Evolutionary conservation across 345 rosid genomes (phyloP).

Genomic region (Arabis alpina): DNA sequence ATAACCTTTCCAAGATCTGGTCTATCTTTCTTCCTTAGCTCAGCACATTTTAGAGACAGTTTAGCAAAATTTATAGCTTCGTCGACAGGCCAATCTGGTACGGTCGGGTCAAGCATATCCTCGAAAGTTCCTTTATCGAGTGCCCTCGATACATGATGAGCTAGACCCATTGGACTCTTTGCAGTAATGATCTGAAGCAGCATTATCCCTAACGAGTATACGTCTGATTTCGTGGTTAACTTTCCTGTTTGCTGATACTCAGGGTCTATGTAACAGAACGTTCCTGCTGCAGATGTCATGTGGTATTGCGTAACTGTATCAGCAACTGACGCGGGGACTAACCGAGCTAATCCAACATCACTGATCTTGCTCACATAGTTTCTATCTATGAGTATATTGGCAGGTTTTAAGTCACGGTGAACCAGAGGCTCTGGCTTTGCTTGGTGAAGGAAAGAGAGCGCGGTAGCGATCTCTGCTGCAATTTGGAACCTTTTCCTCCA

Average conservation of each 20-base stretch:
- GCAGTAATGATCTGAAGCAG: slow-evolving; percentile 85
- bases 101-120: slow-evolving; percentile 66
- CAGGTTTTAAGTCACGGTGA: slow-evolving; percentile 92
- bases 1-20: slow-evolving; percentile 75
- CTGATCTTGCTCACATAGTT: slow-evolving; percentile 89
- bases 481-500: slow-evolving; percentile 74
- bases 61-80: slow-evolving; percentile 65
- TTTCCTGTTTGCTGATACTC: slow-evolving; percentile 90
- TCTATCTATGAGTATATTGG: slow-evolving; percentile 83
- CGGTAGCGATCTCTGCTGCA: slow-evolving; percentile 82
- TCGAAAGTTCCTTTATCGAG: slow-evolving; percentile 64
- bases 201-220: slow-evolving; percentile 84
- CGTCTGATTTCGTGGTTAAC: slow-evolving; percentile 81
- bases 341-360: slow-evolving; percentile 91
- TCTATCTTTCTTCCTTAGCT: slow-evolving; percentile 81
- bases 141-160: slow-evolving; percentile 75
- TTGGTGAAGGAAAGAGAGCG: slow-evolving; percentile 90
- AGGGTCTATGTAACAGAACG: slow-evolving; percentile 91
- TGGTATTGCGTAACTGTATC: slow-evolving; percentile 79
- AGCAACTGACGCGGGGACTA: slow-evolving; percentile 85
- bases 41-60: slow-evolving; percentile 64
- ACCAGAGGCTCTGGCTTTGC: slow-evolving; percentile 97
- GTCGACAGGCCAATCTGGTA: slow-evolving; percentile 80
- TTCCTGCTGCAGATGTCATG: slow-evolving; percentile 94
- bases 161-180: slow-evolving; percentile 79